phyloP scores from a whole-genome alignment of 2,329 filamentous ascomycete species.

The Diaporthe eres region DNA sequence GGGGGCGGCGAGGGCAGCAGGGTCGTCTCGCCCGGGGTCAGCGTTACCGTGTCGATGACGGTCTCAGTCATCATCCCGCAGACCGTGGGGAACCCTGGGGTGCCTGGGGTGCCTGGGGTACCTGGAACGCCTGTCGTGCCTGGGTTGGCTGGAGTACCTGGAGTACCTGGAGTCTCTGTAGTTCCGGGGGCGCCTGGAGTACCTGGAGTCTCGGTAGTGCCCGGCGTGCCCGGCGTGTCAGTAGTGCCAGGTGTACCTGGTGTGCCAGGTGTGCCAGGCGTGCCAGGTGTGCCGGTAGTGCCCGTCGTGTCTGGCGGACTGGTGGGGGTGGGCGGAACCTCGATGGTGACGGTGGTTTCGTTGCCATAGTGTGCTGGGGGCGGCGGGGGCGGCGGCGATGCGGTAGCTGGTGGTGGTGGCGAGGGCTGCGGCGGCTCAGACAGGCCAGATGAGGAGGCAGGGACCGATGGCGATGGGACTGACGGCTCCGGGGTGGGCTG shows the following conservation, averaged over 20 bases:
- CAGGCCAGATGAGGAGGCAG: background rate
- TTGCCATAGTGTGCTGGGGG: background rate
- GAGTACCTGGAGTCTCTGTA: background rate
- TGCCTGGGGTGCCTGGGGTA: background rate
- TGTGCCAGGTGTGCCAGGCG: background rate
- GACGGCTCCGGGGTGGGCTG: constrained; percentile 17
- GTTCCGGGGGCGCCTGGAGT: background rate
- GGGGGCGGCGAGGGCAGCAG: background rate
- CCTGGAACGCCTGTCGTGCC: background rate
- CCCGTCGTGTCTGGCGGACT: background rate
- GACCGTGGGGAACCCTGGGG: background rate
- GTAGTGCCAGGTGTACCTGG: background rate
- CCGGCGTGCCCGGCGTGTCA: background rate
- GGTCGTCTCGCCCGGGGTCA: background rate
- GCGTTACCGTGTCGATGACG: constrained; percentile 15
- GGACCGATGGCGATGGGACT: background rate
- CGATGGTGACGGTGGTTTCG: background rate
- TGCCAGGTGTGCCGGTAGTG: background rate
- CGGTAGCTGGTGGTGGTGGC: background rate
- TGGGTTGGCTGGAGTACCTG: background rate
- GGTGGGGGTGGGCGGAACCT: background rate
- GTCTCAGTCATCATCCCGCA: constrained; percentile 13
- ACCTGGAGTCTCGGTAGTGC: background rate
- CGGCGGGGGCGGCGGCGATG: background rate
- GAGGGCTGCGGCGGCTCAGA: constrained; percentile 5